A percentile compares a stretch with the other conserved stretches of the same genome.
phyloP scores from a whole-genome alignment of 768 basidiomycete species.

The Pleurotus ostreatus region DNA sequence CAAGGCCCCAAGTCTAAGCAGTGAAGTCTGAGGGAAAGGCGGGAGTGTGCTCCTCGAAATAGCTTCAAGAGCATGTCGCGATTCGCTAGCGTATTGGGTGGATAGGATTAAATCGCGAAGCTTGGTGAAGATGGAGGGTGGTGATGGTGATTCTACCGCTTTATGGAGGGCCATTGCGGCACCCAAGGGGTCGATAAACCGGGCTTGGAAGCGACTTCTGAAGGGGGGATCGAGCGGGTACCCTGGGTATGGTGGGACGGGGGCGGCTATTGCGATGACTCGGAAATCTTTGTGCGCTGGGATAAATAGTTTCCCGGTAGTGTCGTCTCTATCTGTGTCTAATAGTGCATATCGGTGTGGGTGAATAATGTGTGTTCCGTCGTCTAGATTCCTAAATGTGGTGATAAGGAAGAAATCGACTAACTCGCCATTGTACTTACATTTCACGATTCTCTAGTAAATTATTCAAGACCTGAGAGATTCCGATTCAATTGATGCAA shows the following conservation, averaged over 20 bases:
- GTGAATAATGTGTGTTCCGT: conserved; percentile 68
- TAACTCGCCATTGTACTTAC: conserved; percentile 22
- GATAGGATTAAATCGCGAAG: conserved; percentile 56
- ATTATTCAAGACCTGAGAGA: conserved; percentile 53
- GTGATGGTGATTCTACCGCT: conserved; percentile 8
- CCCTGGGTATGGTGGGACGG: conserved; percentile 65
- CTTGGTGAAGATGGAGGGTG: conserved; percentile 32
- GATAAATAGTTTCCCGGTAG: conserved; percentile 45
- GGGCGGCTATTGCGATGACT: conserved; percentile 66
- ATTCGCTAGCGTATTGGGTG: conserved; percentile 61
- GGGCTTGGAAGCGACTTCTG: conserved; percentile 64
- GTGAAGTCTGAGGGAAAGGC: conserved; percentile 62
- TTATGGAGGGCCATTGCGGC: conserved; percentile 39
- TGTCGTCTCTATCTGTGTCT: conserved; percentile 23
- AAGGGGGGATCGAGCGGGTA: conserved; percentile 67
- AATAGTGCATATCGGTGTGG: conserved; percentile 54
- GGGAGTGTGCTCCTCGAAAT: conserved; percentile 51
- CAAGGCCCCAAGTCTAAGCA: conserved; percentile 45
- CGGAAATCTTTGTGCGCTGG: conserved; percentile 67
- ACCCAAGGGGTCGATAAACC: conserved; percentile 60
- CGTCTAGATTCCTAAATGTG: conserved; percentile 55
- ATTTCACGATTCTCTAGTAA: conserved; percentile 71
- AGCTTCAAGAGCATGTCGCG: conserved; percentile 47
- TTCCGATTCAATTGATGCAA: not conserved
- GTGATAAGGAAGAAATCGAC: not conserved